A percentile compares a stretch with the other conserved stretches of the same genome.
Conservation (phyloP, 148 eudicot species). For the Spergularia marina region DNA sequence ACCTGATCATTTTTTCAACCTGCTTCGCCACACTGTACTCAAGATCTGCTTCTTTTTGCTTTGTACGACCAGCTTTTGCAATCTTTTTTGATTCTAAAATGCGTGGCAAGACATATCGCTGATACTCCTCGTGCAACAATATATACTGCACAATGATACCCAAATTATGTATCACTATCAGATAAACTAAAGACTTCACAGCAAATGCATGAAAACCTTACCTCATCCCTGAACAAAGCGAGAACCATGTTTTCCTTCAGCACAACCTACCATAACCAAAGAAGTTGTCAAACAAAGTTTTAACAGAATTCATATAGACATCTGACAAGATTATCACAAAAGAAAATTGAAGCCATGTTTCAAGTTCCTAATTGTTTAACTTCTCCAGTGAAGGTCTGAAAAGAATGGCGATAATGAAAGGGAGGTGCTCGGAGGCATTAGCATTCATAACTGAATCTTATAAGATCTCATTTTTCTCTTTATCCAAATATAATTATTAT, state of each 20-base stretch:
- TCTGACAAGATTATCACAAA: background rate
- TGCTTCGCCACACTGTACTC: constrained; percentile 99
- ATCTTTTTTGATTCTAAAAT: constrained; percentile 92
- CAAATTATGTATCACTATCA: constrained; percentile 6
- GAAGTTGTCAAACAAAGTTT: constrained; percentile 4
- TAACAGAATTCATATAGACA: background rate
- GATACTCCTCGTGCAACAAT: constrained; percentile 93
- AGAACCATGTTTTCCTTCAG: constrained; percentile 88
- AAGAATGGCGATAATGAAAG: background rate
- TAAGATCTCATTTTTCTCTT: too few species aligned
- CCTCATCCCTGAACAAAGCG: constrained; percentile 94
- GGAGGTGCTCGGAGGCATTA: background rate
- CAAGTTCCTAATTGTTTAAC: background rate
- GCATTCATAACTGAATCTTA: constrained; percentile 5
- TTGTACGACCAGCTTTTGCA: constrained; percentile 97
- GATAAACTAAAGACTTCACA: constrained; percentile 5
- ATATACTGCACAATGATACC: constrained; percentile 56
- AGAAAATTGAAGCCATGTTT: constrained; percentile 1
- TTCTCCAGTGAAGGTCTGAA: background rate
- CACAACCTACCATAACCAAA: constrained; percentile 63
- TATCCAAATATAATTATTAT: background rate
- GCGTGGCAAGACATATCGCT: constrained; percentile 85
- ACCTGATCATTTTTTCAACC: constrained; percentile 99
- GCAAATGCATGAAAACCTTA: constrained; percentile 29
- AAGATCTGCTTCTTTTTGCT: constrained; percentile 98